These are phyloP conservation scores for Gossypium australe DNA, from an alignment of 345 rosid species.

Conservation along the genomic window DNA sequence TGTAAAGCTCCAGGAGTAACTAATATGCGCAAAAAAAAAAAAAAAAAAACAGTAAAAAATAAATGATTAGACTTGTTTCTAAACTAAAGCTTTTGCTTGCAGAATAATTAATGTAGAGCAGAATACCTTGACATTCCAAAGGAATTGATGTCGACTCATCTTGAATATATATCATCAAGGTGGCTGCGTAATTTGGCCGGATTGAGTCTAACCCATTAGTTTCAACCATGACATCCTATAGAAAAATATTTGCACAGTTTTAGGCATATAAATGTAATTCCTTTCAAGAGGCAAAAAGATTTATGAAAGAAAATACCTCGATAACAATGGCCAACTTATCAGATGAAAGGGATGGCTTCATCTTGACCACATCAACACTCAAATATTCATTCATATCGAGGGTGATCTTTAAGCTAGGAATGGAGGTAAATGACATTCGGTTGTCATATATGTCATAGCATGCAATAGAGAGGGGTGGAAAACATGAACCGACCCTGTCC, in stretches of 20 bases:
- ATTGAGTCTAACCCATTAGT: conserved; percentile 35
- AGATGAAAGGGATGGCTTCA: conserved; percentile 34
- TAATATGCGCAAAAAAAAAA: conserved; percentile 14
- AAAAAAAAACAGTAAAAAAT: background rate
- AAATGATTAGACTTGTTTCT: background rate
- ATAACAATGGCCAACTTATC: conserved; percentile 30
- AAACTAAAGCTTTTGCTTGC: background rate
- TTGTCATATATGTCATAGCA: conserved; percentile 50
- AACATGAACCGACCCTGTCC: conserved; percentile 53
- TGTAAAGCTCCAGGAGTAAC: conserved; percentile 49
- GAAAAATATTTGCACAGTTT: background rate
- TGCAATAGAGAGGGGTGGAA: conserved; percentile 32
- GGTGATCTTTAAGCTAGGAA: conserved; percentile 35
- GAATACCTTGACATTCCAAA: conserved; percentile 52
- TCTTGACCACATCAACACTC: conserved; percentile 17
- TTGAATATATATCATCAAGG: conserved; percentile 32
- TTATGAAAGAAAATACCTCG: conserved; percentile 29
- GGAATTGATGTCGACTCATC: conserved; percentile 28
- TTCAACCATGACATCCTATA: conserved; percentile 43
- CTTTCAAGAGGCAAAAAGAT: background rate
- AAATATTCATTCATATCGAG: conserved; percentile 19
- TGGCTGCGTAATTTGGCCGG: conserved; percentile 42
- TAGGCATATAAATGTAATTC: background rate
- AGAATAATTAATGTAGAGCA: background rate
- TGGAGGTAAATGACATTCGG: conserved; percentile 30